Base-by-base conservation (phyloP, 768 basidiomycete species). In the Boletus pseudopeckii region DNA sequence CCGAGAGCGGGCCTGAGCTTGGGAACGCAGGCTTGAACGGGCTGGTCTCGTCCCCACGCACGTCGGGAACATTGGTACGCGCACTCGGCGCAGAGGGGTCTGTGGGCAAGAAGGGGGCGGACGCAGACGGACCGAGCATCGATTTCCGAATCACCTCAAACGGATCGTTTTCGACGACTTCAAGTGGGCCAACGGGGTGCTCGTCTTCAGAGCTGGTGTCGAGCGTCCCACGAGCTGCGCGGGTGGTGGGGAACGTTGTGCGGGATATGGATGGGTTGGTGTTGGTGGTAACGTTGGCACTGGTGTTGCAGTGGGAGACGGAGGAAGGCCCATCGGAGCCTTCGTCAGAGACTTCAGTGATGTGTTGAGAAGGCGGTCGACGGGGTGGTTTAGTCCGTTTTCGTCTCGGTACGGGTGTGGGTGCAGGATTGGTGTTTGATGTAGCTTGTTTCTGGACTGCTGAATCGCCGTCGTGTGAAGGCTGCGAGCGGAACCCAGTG, bases 91-190 rank as follows among this genome's bases (percentile, higher is more conserved):
- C 17, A 1, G 38, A 24, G n/a, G 45, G 45, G 1, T 28, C 10
- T 3, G 32, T n/a, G 1, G 48, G 40, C 8, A 59, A 1, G 14
- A 50, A 34, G 4, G 44, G 26, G 3, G 30, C 41, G 0, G 57
- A 47, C 0, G 50, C 22, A 3, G 41, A 53, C 0, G 47, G 37
- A 15, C 48, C 50, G n/a, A 59, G 17, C 22, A 52, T 53, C 1
- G 58, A 56, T 17, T 24, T 42, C 8, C 50, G 56, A n/a, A 63
- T 66, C 17, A 48, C 42, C 24, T 55, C 51, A 22, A 69, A 67
- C 2, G 63, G 61, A 7, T 67, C 50, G 11, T 69, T 70, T 7
- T 69, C 63, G 36, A 64, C 53, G 8, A 69, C 49, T 34, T 64
- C 48, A 15, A 69, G 50, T 11, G 61, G 55, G 5, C 59, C 66